Percentiles rank a stretch among this genome's conserved stretches.
phyloP scores from a whole-genome alignment of 2,329 filamentous ascomycete genomes.

The Aspergillus fumigatiaffinis region DNA sequence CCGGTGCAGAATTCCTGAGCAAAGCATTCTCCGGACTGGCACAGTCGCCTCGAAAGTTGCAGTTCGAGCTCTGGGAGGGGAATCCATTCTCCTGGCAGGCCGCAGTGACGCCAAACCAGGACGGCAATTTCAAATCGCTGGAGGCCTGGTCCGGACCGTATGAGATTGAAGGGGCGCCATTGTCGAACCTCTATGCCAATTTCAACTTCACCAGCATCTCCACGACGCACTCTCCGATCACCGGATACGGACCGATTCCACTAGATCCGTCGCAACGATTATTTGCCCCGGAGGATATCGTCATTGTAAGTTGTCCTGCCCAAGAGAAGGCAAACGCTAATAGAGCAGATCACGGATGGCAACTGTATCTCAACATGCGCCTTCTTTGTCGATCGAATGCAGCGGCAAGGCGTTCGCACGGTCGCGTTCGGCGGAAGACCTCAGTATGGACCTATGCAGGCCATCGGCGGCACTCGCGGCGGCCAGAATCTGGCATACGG shows the following conservation, averaged over 20 bases:
- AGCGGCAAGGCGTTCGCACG: constrained; percentile 51
- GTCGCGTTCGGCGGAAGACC: constrained; percentile 60
- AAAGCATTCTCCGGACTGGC: constrained; percentile 16
- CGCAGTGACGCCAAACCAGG: constrained; percentile 24
- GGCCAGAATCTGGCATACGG: constrained; percentile 26
- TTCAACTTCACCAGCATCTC: constrained; percentile 25
- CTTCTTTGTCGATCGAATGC: constrained; percentile 55
- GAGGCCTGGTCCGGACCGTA: constrained; percentile 42
- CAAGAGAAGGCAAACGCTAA: not conserved
- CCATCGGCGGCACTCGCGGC: constrained; percentile 64
- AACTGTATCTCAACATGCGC: constrained; percentile 59
- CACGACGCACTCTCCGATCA: constrained; percentile 16
- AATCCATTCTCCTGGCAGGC: constrained; percentile 3
- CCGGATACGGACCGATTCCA: constrained; percentile 21
- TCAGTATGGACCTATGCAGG: constrained; percentile 53
- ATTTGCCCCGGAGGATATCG: constrained; percentile 33
- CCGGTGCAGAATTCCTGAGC: constrained; percentile 36
- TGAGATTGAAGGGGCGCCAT: constrained; percentile 14
- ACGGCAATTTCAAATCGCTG: constrained; percentile 39
- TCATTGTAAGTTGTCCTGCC: constrained; percentile 21
- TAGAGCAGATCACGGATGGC: constrained; percentile 49
- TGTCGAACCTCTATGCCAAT: constrained; percentile 22
- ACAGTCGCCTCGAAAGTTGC: not conserved
- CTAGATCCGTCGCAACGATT: constrained; percentile 14
- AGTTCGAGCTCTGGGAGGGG: not conserved